Conservation (phyloP, 2,329 filamentous ascomycete genomes). For the Pezicula carpinea region DNA sequence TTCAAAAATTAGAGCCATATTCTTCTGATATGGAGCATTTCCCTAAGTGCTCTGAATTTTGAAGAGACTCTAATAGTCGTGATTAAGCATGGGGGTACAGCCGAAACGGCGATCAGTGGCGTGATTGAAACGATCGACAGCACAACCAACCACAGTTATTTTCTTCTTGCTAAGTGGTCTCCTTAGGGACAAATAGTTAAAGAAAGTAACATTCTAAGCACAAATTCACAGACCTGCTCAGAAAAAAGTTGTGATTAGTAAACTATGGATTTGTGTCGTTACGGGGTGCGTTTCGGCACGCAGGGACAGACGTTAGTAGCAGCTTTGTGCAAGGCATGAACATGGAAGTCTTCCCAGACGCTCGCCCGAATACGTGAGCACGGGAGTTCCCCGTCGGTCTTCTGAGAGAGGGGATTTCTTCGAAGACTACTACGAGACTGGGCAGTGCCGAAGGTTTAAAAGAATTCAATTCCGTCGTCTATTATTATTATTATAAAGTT, state of each 20-base stretch:
- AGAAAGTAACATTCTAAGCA: constrained; percentile 14
- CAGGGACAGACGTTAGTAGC: constrained; percentile 7
- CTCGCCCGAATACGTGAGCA: too few relatives aligned
- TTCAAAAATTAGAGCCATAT: not conserved
- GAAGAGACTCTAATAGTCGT: constrained; percentile 10
- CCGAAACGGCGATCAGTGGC: constrained; percentile 12
- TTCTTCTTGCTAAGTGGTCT: constrained; percentile 13
- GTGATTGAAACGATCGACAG: constrained; percentile 14
- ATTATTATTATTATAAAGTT: too few relatives aligned
- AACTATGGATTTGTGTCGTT: constrained; percentile 11
- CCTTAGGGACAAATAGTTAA: constrained; percentile 16
- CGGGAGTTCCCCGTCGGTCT: too few relatives aligned
- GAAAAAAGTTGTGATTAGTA: constrained; percentile 11
- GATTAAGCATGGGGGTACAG: constrained; percentile 13
- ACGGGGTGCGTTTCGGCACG: constrained; percentile 1
- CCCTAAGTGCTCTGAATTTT: constrained; percentile 10
- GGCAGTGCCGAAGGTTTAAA: too few relatives aligned
- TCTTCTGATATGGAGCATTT: constrained; percentile 3
- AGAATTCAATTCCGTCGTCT: too few relatives aligned
- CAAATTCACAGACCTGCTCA: constrained; percentile 11
- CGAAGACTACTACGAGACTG: too few relatives aligned
- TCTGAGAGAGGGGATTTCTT: too few relatives aligned
- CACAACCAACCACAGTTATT: constrained; percentile 7
- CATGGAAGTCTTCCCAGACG: too few relatives aligned
- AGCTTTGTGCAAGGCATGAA: too few relatives aligned